phyloP scores from a whole-genome alignment of 805 yeast genomes.

The Yamadazyma insecticola region DNA sequence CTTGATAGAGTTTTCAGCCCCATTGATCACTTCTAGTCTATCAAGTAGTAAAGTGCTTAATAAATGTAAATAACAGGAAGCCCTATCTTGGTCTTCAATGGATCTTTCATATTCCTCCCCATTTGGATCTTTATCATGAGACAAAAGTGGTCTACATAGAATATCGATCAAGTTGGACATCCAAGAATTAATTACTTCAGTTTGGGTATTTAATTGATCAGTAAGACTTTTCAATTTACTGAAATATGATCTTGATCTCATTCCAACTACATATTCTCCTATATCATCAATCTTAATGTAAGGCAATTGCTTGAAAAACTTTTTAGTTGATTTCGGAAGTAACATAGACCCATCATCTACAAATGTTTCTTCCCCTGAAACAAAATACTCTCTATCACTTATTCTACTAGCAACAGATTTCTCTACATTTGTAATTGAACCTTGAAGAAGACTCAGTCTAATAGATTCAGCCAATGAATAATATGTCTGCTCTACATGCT shows the following conservation, averaged over 20 bases:
- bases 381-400: conserved; percentile 14
- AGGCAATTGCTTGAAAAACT: conserved; percentile 28
- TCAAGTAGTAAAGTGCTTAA: conserved; percentile 36
- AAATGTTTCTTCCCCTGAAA: conserved; percentile 7
- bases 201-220: conserved; percentile 47
- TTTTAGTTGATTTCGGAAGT: conserved; percentile 31
- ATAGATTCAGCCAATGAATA: conserved; percentile 33
- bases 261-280: conserved; percentile 13
- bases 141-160: conserved; percentile 46
- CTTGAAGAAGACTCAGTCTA: conserved; percentile 27
- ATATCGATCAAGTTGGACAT: conserved; percentile 36
- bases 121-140: conserved; percentile 46
- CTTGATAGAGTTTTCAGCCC: conserved; percentile 22
- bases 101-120: conserved; percentile 79
- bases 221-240: conserved; percentile 17
- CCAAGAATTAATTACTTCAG: conserved; percentile 49
- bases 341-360: conserved; percentile 26
- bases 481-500: conserved; percentile 23
- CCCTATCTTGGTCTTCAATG: conserved; percentile 69
- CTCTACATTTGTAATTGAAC: conserved; percentile 25
- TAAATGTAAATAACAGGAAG: conserved; percentile 53
- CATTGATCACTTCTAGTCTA: conserved; percentile 36
- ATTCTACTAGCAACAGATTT: conserved; percentile 21
- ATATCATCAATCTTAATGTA: conserved; percentile 15
- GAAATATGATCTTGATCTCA: conserved; percentile 15